Conservation (phyloP, 2,329 filamentous ascomycete species). For the Neofusicoccum kwambonambiense region DNA sequence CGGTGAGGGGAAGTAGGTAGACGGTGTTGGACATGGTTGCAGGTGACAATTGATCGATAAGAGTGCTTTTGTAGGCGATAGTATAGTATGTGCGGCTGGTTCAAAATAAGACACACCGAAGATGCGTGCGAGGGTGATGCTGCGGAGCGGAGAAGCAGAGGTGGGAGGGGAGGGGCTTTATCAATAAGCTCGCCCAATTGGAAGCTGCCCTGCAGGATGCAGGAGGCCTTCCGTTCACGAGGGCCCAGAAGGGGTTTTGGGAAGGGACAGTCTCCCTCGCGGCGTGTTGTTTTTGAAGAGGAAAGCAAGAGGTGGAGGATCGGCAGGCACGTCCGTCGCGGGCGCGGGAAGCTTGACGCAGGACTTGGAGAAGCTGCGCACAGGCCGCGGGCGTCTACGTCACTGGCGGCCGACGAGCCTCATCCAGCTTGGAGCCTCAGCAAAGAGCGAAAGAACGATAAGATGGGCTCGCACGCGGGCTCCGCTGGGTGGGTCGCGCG, state of each 20-base stretch:
- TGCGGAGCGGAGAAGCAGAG: background rate
- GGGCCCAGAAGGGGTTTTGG: background rate
- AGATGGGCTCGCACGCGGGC: slow-evolving; percentile 3
- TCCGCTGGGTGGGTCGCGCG: background rate
- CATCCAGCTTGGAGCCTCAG: background rate
- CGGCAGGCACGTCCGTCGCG: slow-evolving; percentile 17
- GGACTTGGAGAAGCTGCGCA: slow-evolving; percentile 8
- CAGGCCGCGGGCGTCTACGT: slow-evolving; percentile 4
- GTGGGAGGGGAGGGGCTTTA: background rate
- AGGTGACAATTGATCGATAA: background rate
- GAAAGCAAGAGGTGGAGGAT: slow-evolving; percentile 14
- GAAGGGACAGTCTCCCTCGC: background rate
- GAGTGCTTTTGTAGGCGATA: background rate
- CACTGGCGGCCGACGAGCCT: slow-evolving; percentile 12
- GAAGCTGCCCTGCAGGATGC: background rate
- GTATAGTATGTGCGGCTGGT: background rate
- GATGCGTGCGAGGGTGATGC: background rate
- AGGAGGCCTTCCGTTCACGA: slow-evolving; percentile 1
- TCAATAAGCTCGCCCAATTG: slow-evolving; percentile 10
- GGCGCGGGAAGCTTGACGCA: slow-evolving; percentile 10
- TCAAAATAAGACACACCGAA: background rate
- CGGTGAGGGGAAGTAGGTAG: slow-evolving; percentile 86
- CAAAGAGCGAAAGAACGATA: background rate
- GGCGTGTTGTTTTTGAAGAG: background rate
- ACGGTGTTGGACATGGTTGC: slow-evolving; percentile 43